Conservation (phyloP, 1,139 yeast genomes). For the Candida sanyaensis region DNA sequence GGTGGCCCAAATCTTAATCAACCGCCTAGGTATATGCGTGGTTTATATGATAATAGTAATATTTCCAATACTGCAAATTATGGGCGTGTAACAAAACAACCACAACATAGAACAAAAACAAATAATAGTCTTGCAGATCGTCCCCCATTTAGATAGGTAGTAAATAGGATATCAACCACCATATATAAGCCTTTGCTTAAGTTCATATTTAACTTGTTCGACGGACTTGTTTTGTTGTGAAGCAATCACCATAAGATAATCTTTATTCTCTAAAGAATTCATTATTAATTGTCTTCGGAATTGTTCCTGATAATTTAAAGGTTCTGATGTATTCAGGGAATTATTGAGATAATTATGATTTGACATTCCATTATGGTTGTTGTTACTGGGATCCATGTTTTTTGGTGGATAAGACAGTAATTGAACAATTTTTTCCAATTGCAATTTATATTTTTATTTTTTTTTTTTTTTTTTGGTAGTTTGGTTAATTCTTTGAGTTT, state of each 20-base stretch:
- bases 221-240: conserved; percentile 46
- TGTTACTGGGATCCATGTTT: background rate
- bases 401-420: background rate
- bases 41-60: conserved; percentile 31
- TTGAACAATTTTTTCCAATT: too few relatives aligned
- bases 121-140: conserved; percentile 12
- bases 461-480: too few relatives aligned
- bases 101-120: background rate
- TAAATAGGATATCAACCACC: conserved; percentile 8
- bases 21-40: conserved; percentile 47
- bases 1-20: conserved; percentile 41
- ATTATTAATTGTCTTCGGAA: conserved; percentile 39
- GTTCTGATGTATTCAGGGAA: conserved; percentile 5
- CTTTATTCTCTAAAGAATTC: conserved; percentile 46
- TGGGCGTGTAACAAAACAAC: conserved; percentile 1
- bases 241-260: conserved; percentile 45
- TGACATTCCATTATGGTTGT: background rate
- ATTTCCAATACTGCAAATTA: conserved; percentile 9
- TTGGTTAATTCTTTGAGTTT: background rate
- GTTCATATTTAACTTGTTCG: conserved; percentile 45
- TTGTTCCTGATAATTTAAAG: conserved; percentile 39
- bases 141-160: conserved; percentile 25
- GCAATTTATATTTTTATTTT: background rate
- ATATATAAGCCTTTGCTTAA: conserved; percentile 23
- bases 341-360: background rate